Evolutionary conservation across 2,329 filamentous ascomycete genomes (phyloP).

Genomic region (Claviceps sp.): DNA sequence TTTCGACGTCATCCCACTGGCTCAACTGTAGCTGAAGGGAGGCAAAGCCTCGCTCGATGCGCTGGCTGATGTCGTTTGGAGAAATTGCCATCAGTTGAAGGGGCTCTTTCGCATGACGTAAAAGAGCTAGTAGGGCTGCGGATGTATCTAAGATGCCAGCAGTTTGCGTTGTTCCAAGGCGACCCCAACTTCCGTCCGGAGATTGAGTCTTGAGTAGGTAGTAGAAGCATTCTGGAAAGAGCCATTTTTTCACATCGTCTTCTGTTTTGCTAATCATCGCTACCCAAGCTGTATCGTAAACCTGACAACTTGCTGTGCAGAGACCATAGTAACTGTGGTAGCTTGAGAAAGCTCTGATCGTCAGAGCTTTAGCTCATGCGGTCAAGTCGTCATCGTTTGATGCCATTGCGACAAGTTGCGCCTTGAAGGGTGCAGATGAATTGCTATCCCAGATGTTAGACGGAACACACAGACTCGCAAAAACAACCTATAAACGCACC

Average conservation of each 20-base stretch:
- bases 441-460: not conserved
- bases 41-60: not conserved
- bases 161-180: not conserved
- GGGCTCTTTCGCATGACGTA: slow-evolving; percentile 1
- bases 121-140: slow-evolving; percentile 6
- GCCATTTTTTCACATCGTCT: slow-evolving; percentile 1
- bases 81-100: slow-evolving; percentile 2
- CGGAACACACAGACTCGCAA: no score
- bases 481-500: no score
- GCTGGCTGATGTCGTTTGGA: not conserved
- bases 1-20: slow-evolving; percentile 4
- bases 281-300: slow-evolving; percentile 11
- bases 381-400: not conserved
- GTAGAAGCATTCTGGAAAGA: slow-evolving; percentile 9
- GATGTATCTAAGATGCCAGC: slow-evolving; percentile 10
- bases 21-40: slow-evolving; percentile 1
- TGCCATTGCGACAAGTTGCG: not conserved
- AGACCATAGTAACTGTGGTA: not conserved
- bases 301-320: not conserved
- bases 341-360: not conserved
- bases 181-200: slow-evolving; percentile 3
- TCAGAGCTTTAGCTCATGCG: not conserved
- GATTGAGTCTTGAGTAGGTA: slow-evolving; percentile 7
- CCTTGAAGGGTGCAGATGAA: not conserved
- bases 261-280: slow-evolving; percentile 5